Conservation (phyloP, 306 rosid genomes). For the Vachellia collinsii region DNA sequence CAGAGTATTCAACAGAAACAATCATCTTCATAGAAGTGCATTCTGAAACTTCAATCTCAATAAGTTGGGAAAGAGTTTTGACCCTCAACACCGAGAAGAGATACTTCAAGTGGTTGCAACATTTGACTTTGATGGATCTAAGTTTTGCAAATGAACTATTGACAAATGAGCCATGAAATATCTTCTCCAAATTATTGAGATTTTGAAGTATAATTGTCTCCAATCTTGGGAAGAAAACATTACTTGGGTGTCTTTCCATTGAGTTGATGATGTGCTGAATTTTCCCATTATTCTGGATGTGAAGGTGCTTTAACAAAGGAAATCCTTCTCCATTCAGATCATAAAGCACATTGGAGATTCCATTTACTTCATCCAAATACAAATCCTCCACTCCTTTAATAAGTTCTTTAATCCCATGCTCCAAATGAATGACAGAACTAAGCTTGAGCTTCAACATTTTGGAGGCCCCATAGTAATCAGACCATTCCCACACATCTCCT, state of each 20-base stretch:
- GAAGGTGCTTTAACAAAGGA: neutral
- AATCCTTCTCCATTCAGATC: neutral
- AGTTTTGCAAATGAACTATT: neutral
- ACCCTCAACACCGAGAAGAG: neutral
- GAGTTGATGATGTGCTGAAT: neutral
- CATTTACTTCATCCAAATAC: neutral
- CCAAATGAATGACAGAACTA: neutral
- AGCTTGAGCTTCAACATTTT: neutral
- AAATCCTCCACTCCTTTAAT: neutral
- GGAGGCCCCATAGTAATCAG: neutral
- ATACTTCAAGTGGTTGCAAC: neutral
- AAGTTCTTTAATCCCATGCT: slow-evolving; percentile 18
- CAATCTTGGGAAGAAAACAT: neutral
- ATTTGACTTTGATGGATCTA: neutral
- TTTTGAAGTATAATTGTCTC: neutral
- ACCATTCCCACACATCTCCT: neutral
- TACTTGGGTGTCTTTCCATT: neutral
- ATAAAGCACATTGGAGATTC: neutral
- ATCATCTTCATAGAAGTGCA: slow-evolving; percentile 1
- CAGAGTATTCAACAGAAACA: neutral
- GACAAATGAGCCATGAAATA: neutral
- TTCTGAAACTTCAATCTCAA: neutral
- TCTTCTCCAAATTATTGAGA: neutral
- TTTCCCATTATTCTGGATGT: neutral
- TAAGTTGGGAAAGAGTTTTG: neutral